Conservation (phyloP, 1,284 basidiomycete genomes). For the Phlebopus sp. region DNA sequence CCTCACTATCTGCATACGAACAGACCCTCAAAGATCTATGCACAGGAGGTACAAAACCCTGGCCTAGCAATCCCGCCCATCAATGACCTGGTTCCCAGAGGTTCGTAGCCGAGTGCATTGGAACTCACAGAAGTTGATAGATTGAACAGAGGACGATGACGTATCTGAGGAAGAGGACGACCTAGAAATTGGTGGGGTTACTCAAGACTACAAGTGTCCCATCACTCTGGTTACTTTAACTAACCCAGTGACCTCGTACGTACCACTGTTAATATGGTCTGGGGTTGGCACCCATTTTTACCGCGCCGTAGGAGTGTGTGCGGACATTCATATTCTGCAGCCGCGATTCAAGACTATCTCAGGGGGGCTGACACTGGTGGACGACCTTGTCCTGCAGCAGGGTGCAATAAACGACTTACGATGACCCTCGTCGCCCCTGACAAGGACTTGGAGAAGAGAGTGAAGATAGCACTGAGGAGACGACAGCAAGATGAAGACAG, state of each 20-base stretch:
- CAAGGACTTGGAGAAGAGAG: constrained; percentile 57
- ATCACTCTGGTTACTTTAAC: constrained; percentile 62
- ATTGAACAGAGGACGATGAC: constrained; percentile 62
- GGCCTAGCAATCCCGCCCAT: constrained; percentile 73
- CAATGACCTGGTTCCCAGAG: constrained; percentile 66
- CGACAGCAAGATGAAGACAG: constrained; percentile 47
- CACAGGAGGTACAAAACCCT: constrained; percentile 66
- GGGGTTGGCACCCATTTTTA: constrained; percentile 7
- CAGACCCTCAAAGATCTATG: constrained; percentile 4
- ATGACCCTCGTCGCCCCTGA: constrained; percentile 51
- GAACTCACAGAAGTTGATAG: constrained; percentile 1
- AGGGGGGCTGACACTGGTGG: constrained; percentile 27
- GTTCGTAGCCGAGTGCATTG: constrained; percentile 36
- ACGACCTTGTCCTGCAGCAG: constrained; percentile 65
- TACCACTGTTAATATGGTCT: constrained; percentile 13
- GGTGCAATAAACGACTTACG: constrained; percentile 59
- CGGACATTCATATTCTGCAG: constrained; percentile 69
- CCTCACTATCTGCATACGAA: not conserved
- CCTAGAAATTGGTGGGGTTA: constrained; percentile 77
- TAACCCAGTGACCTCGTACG: constrained; percentile 76
- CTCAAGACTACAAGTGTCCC: constrained; percentile 80
- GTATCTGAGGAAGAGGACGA: constrained; percentile 78
- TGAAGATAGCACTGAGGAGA: constrained; percentile 53
- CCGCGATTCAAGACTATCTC: constrained; percentile 58
- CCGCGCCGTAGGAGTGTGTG: constrained; percentile 51